phyloP scores from a whole-genome alignment of 345 rosid genomes.

The Gossypium australe region DNA sequence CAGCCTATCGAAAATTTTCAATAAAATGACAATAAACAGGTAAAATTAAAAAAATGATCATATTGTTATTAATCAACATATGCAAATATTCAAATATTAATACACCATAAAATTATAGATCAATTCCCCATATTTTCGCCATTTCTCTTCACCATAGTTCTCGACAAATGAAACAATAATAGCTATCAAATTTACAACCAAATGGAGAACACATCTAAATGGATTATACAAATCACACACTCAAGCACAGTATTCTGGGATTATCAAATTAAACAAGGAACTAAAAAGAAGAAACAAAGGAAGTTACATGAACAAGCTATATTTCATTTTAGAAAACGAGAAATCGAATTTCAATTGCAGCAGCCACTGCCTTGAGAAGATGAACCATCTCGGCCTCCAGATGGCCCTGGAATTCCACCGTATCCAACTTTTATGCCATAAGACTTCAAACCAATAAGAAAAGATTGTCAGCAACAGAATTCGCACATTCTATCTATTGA shows the following conservation, averaged over 20 bases:
- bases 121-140: slow-evolving; percentile 6
- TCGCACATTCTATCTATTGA: not conserved
- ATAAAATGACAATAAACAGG: too few species aligned
- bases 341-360: slow-evolving; percentile 48
- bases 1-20: too few species aligned
- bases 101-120: not conserved
- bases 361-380: slow-evolving; percentile 86
- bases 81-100: not conserved
- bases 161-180: not conserved
- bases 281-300: not conserved
- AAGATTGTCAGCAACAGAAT: slow-evolving; percentile 13
- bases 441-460: slow-evolving; percentile 40
- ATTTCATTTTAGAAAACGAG: not conserved
- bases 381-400: slow-evolving; percentile 81
- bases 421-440: slow-evolving; percentile 95
- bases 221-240: slow-evolving; percentile 10
- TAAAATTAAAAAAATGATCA: too few species aligned
- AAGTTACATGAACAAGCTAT: not conserved
- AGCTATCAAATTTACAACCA: slow-evolving; percentile 11
- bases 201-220: not conserved
- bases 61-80: too few species aligned
- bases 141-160: not conserved
- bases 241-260: not conserved
- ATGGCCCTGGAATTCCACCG: slow-evolving; percentile 93
- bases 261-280: slow-evolving; percentile 4